Conservation (phyloP, 2,329 filamentous ascomycete species). For the Aureobasidium sp. region DNA sequence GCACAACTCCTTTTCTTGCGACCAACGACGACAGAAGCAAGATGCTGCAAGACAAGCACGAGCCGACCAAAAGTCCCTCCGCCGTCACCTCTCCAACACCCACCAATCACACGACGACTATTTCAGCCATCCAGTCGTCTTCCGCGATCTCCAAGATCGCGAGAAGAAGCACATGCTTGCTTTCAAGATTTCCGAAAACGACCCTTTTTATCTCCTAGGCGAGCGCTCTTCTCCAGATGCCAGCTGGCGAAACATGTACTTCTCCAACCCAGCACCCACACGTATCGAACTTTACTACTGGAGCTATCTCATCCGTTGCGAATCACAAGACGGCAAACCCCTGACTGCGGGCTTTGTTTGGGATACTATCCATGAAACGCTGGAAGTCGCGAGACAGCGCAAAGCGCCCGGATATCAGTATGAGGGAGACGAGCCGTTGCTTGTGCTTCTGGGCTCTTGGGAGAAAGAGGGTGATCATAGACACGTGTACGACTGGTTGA, state of each 20-base stretch:
- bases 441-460: slow-evolving; percentile 11
- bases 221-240: background rate
- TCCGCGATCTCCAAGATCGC: slow-evolving; percentile 9
- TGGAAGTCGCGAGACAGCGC: slow-evolving; percentile 10
- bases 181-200: slow-evolving; percentile 12
- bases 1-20: slow-evolving; percentile 13
- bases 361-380: slow-evolving; percentile 8
- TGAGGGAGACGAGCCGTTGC: slow-evolving; percentile 7
- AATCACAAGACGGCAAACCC: slow-evolving; percentile 11
- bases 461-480: slow-evolving; percentile 3
- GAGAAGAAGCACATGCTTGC: slow-evolving; percentile 13
- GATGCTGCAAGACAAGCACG: background rate
- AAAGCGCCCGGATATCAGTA: slow-evolving; percentile 12
- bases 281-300: slow-evolving; percentile 13
- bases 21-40: slow-evolving; percentile 7
- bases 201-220: slow-evolving; percentile 9
- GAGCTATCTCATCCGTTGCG: slow-evolving; percentile 11
- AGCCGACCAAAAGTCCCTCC: background rate
- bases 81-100: background rate
- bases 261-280: slow-evolving; percentile 9
- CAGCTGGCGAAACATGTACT: slow-evolving; percentile 11
- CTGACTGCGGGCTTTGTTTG: slow-evolving; percentile 12
- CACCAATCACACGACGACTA: background rate
- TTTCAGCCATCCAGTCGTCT: slow-evolving; percentile 5
- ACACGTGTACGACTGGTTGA: slow-evolving; percentile 14